Conservation (phyloP, 768 basidiomycete genomes). For the Rhodotorula babjevae region DNA sequence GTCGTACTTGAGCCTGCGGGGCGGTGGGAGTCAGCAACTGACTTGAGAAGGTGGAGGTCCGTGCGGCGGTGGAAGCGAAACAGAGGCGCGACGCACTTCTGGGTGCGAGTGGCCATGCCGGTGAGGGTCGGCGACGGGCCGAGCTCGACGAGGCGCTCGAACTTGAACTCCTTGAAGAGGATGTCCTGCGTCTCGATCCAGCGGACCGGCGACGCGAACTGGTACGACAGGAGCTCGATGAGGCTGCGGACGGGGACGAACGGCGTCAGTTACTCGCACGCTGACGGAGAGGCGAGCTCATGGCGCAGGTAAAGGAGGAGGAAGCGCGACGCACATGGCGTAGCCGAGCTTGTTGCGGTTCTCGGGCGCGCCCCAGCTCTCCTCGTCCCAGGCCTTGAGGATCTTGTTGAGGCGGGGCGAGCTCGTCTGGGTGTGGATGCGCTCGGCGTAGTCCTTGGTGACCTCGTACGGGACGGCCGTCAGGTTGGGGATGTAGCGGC, state of each 20-base stretch:
- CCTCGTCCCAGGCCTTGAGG: constrained; percentile 87
- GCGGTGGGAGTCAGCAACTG: constrained; percentile 12
- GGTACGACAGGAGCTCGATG: constrained; percentile 93
- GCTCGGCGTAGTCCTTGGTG: constrained; percentile 78
- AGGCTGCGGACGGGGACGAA: constrained; percentile 48
- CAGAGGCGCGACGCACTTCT: constrained; percentile 56
- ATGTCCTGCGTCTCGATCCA: constrained; percentile 99
- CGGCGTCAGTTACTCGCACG: no score
- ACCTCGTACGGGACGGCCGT: constrained; percentile 82
- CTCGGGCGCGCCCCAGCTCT: constrained; percentile 71
- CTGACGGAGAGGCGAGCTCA: neutral
- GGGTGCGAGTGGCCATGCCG: constrained; percentile 84
- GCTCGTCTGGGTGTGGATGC: constrained; percentile 92
- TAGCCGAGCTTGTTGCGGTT: constrained; percentile 93
- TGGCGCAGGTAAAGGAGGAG: no score
- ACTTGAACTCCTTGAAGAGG: constrained; percentile 75
- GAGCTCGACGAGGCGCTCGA: constrained; percentile 90
- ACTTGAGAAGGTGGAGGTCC: neutral
- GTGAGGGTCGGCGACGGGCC: constrained; percentile 94
- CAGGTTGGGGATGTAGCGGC: constrained; percentile 95
- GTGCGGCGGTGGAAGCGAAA: constrained; percentile 13
- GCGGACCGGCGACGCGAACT: constrained; percentile 95
- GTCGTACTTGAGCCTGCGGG: constrained; percentile 68
- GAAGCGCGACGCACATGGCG: constrained; percentile 55
- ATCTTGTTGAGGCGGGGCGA: constrained; percentile 93